phyloP scores from a whole-genome alignment of 306 rosid genomes.

The Erythrophleum fordii region DNA sequence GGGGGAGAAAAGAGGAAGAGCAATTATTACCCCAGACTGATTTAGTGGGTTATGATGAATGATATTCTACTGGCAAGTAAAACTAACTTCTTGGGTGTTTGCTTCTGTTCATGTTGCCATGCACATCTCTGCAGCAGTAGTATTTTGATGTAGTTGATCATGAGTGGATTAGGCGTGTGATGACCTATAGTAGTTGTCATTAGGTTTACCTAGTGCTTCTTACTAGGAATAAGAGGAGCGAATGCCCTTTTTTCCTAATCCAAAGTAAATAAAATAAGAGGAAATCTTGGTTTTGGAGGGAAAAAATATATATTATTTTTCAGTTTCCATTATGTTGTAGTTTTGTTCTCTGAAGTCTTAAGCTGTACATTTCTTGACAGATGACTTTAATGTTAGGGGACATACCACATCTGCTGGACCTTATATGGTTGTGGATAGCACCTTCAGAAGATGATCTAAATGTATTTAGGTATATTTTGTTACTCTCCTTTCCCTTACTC shows the following conservation, averaged over 20 bases:
- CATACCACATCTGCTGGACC: slow-evolving; percentile 81
- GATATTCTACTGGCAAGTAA: background rate
- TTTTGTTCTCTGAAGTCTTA: slow-evolving; percentile 36
- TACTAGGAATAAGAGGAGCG: background rate
- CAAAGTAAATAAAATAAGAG: background rate
- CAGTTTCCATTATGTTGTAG: slow-evolving; percentile 1
- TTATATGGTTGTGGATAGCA: slow-evolving; percentile 96
- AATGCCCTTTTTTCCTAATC: background rate
- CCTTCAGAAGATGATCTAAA: slow-evolving; percentile 76
- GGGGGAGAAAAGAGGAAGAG: background rate
- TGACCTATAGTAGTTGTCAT: background rate
- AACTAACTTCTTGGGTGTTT: background rate
- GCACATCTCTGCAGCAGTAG: background rate
- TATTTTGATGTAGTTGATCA: background rate
- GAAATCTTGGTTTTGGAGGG: background rate
- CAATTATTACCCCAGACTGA: background rate
- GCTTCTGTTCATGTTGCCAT: background rate
- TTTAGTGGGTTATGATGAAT: background rate
- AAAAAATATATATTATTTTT: background rate
- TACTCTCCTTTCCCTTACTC: slow-evolving; percentile 38
- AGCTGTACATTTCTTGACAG: slow-evolving; percentile 52
- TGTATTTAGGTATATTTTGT: slow-evolving; percentile 64
- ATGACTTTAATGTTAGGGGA: slow-evolving; percentile 88
- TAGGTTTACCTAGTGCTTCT: background rate
- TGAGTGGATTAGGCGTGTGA: background rate